Evolutionary conservation across 768 basidiomycete genomes (phyloP), one percentile per base, ranked within the genome.

Genomic region (Leucocoprinus birnbaumii): DNA sequence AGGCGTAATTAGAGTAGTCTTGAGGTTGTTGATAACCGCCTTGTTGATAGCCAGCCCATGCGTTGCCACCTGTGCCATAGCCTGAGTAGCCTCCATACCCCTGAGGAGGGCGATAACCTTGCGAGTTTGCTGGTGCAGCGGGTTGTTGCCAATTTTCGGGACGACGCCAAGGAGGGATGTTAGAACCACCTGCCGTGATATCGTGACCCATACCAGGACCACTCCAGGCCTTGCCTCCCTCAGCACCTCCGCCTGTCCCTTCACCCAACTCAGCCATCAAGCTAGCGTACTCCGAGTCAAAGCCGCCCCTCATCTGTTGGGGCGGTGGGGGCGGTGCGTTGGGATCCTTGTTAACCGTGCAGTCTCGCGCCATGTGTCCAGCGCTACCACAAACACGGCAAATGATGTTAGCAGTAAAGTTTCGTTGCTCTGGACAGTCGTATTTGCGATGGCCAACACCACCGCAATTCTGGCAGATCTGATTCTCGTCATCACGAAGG

Each of bases 371-470:
- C 96, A 99, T 98, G 74, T 98, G 96, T 35, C 97, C 96, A 38
- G 94, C 94, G 65, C 93, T 95, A 58, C 96, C 96, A 71, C 97
- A 99, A 65, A 95, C 85, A 66, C 94, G 94, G 80, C 97, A 99
- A 67, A 98, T 96, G 77, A 99, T 95, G 78, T 96, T 96, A 75
- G 97, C 97, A 62, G 93, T 95, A 76, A 94, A 98, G 76, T 97
- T 97, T 71, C 91, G 87, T 72, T 97, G 93, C 74, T 98, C 93
- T 16, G 95, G 94, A 70, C 97, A 99, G 72, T 98, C 97, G 76
- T 94, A 98, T 84, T 98, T 95, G 73, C 96, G 89, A 68, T 98
- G 95, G 56, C 94, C 94, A 60, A 94, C 83, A 51, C 87, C 87
- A 66, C 91, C 93, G 69, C 91, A 95, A 66, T 96, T 96, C 75